Percentiles rank a stretch among this genome's conserved stretches.
Conservation (phyloP, 2,329 filamentous ascomycete genomes). For the Microcyclospora pomicola region DNA sequence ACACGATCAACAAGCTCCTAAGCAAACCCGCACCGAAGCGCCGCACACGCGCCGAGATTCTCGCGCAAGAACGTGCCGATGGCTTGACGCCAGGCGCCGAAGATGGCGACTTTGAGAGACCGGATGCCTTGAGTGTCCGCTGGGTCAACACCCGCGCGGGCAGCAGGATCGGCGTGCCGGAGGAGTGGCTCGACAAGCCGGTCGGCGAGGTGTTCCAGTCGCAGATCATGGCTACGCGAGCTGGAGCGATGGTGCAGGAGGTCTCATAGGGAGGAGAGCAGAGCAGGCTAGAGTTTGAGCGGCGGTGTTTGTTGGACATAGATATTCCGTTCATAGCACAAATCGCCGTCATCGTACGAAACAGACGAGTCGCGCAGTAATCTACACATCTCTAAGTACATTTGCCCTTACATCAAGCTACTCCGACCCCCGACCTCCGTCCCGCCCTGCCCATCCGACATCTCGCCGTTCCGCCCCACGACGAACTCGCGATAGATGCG, state of each 20-base stretch:
- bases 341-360: too few species aligned
- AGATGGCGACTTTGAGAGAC: conserved; percentile 14
- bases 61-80: conserved; percentile 25
- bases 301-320: too few species aligned
- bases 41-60: conserved; percentile 34
- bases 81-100: conserved; percentile 35
- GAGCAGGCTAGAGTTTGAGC: too few species aligned
- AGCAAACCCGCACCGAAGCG: conserved; percentile 72
- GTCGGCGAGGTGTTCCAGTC: conserved; percentile 43
- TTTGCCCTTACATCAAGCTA: conserved; percentile 62
- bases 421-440: conserved; percentile 86
- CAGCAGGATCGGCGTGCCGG: conserved; percentile 48
- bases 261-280: too few species aligned
- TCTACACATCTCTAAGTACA: too few species aligned
- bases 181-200: conserved; percentile 53
- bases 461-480: conserved; percentile 80
- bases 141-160: conserved; percentile 57
- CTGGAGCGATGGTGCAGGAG: too few species aligned
- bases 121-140: conserved; percentile 48
- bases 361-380: too few species aligned
- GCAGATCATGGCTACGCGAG: too few species aligned
- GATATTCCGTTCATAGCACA: too few species aligned
- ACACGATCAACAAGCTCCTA: conserved; percentile 80
- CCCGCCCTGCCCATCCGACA: conserved; percentile 82
- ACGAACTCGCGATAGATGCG: conserved; percentile 90